These are phyloP conservation scores for Trichosporon asahii DNA, from an alignment of 1,284 basidiomycete genomes.

Conservation along the genomic window DNA sequence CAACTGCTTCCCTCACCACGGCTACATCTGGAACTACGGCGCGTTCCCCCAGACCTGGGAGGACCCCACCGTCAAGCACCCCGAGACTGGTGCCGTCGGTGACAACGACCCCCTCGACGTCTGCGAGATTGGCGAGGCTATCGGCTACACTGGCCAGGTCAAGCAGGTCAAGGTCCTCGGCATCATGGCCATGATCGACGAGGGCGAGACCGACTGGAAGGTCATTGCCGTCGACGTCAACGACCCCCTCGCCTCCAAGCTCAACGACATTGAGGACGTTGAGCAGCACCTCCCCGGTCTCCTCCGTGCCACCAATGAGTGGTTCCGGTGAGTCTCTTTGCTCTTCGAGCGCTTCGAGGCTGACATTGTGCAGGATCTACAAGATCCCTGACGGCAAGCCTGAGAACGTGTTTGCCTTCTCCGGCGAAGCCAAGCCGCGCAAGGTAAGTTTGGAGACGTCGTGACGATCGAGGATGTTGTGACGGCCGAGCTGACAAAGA, in stretches of 20 bases:
- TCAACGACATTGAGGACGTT: slow-evolving; percentile 99
- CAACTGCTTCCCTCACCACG: slow-evolving; percentile 99
- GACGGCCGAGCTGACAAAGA: too few species aligned
- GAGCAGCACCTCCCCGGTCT: slow-evolving; percentile 97
- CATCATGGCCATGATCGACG: slow-evolving; percentile 98
- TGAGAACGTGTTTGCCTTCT: slow-evolving; percentile 99
- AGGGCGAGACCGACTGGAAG: slow-evolving; percentile 99
- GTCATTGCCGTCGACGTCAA: slow-evolving; percentile 95
- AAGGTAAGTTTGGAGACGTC: slow-evolving; percentile 52
- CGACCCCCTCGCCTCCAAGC: slow-evolving; percentile 91
- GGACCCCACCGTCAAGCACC: slow-evolving; percentile 80
- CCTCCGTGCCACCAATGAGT: slow-evolving; percentile 93
- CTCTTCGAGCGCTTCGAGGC: too few species aligned
- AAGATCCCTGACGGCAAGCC: slow-evolving; percentile 96
- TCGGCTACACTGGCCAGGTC: slow-evolving; percentile 95
- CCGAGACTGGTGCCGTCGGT: slow-evolving; percentile 98
- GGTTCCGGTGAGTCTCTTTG: slow-evolving; percentile 58
- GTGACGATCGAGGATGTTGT: background rate
- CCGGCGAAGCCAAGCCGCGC: slow-evolving; percentile 99
- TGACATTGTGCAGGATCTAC: slow-evolving; percentile 93
- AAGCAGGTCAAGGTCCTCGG: slow-evolving; percentile 99
- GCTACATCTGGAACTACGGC: slow-evolving; percentile 90
- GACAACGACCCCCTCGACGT: slow-evolving; percentile 99
- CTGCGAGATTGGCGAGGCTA: slow-evolving; percentile 98
- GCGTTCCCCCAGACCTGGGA: slow-evolving; percentile 99